A percentile compares a stretch with the other conserved stretches of the same genome.
These are phyloP conservation scores for Rhodotorula sp. DNA, from an alignment of 1,284 basidiomycete species.

Conservation along the genomic window DNA sequence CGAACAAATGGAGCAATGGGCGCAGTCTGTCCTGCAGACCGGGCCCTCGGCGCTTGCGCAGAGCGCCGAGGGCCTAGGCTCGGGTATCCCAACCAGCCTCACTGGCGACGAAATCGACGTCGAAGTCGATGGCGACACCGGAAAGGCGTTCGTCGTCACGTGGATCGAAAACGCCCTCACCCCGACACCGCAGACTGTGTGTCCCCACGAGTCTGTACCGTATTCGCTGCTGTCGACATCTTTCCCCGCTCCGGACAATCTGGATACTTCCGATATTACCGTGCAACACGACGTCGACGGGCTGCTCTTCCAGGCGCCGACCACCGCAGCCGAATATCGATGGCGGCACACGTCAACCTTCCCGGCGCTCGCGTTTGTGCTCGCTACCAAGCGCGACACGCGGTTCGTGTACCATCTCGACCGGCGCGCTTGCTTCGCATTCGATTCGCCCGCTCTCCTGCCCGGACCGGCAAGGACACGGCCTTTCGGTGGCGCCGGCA, in stretches of 20 bases:
- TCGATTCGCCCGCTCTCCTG: slow-evolving; percentile 56
- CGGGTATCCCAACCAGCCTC: slow-evolving; percentile 65
- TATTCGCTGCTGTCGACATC: slow-evolving; percentile 29
- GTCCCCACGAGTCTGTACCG: slow-evolving; percentile 20
- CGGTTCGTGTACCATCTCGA: slow-evolving; percentile 72
- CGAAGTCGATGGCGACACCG: slow-evolving; percentile 61
- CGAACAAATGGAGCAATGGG: slow-evolving; percentile 81
- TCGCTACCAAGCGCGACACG: slow-evolving; percentile 87
- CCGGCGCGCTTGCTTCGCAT: slow-evolving; percentile 60
- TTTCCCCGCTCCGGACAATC: slow-evolving; percentile 14
- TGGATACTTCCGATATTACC: slow-evolving; percentile 48
- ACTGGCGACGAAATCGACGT: slow-evolving; percentile 79
- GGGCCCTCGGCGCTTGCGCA: slow-evolving; percentile 52
- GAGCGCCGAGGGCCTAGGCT: slow-evolving; percentile 58
- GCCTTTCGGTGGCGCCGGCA: slow-evolving; percentile 60
- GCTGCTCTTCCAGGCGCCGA: slow-evolving; percentile 58
- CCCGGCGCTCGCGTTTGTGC: slow-evolving; percentile 85
- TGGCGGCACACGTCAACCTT: slow-evolving; percentile 80
- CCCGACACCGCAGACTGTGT: slow-evolving; percentile 2
- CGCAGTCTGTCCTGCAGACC: slow-evolving; percentile 55
- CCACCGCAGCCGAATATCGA: slow-evolving; percentile 35
- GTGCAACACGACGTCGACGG: slow-evolving; percentile 82
- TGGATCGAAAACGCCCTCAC: slow-evolving; percentile 57
- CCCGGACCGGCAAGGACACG: slow-evolving; percentile 53
- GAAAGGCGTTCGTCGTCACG: slow-evolving; percentile 60